phyloP scores from a whole-genome alignment of 305 asterid species.

The Galium porrigens region DNA sequence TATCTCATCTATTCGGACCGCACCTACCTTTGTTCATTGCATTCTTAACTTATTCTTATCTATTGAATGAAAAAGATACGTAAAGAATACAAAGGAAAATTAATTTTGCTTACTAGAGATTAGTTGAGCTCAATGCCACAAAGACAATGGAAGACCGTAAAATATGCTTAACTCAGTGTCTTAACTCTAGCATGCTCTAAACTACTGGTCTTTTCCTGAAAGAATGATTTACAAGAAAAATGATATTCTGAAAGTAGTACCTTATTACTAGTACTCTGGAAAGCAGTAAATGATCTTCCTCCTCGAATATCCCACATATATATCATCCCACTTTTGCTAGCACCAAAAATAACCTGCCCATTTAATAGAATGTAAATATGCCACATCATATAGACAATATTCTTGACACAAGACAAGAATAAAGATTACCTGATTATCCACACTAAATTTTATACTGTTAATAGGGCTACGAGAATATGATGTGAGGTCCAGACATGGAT shows the following conservation, averaged over 20 bases:
- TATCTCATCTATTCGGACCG: not conserved
- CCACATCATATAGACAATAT: not conserved
- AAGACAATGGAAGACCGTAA: not conserved
- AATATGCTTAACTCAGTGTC: not conserved
- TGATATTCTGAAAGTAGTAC: constrained; percentile 22
- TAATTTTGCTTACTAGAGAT: not conserved
- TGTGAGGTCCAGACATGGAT: constrained; percentile 63
- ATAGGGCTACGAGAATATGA: constrained; percentile 48
- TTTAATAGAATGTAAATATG: constrained; percentile 5
- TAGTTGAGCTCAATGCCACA: not conserved
- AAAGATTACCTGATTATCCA: constrained; percentile 51
- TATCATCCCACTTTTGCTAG: constrained; percentile 61
- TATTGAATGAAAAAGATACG: not conserved
- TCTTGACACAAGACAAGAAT: constrained; percentile 10
- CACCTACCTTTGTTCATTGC: not conserved
- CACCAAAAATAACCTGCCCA: constrained; percentile 71
- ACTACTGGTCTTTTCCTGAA: not conserved
- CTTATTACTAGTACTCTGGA: constrained; percentile 55
- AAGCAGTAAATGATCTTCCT: constrained; percentile 56
- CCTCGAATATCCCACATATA: constrained; percentile 90
- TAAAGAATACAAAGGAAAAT: not conserved
- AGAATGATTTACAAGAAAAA: not conserved
- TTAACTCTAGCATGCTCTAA: not conserved
- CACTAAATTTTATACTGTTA: constrained; percentile 57
- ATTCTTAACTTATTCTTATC: not conserved